Percentiles rank a stretch among this genome's conserved stretches.
These are phyloP conservation scores for Sporobolus alterniflorus DNA, from an alignment of 202 grass and related monocot genomes.

Conservation along the genomic window DNA sequence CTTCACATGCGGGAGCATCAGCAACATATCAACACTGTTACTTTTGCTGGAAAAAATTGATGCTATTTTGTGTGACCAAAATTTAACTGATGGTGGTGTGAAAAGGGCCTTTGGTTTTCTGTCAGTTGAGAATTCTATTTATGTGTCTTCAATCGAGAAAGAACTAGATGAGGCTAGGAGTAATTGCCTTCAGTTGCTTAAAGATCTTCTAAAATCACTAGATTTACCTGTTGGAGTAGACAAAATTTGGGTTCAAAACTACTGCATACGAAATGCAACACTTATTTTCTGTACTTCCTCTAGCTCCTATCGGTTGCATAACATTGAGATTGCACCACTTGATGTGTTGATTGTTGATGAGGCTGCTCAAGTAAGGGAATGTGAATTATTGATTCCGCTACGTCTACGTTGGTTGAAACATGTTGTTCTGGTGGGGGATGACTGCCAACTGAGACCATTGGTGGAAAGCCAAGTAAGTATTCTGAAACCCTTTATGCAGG, in stretches of 20 bases:
- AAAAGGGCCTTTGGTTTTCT: constrained; percentile 47
- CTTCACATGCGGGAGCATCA: constrained; percentile 40
- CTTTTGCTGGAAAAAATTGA: constrained; percentile 46
- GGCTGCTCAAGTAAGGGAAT: constrained; percentile 79
- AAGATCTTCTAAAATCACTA: constrained; percentile 41
- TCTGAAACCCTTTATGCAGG: neutral
- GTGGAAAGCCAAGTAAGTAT: constrained; percentile 73
- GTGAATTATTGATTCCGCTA: constrained; percentile 81
- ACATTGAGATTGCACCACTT: constrained; percentile 47
- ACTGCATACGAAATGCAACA: constrained; percentile 66
- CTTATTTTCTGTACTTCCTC: constrained; percentile 83
- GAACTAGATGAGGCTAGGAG: constrained; percentile 45
- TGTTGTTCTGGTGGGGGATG: constrained; percentile 84
- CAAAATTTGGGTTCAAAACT: constrained; percentile 45
- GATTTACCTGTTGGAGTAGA: constrained; percentile 33
- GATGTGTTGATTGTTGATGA: constrained; percentile 89
- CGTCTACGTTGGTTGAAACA: constrained; percentile 58
- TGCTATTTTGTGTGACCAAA: constrained; percentile 30
- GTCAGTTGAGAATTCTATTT: neutral
- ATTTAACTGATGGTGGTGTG: constrained; percentile 44
- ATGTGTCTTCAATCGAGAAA: constrained; percentile 22
- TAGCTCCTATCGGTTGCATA: constrained; percentile 73
- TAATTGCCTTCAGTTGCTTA: constrained; percentile 52
- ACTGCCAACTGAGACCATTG: constrained; percentile 69
- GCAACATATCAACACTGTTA: constrained; percentile 39